These are phyloP conservation scores for Echium plantagineum DNA, from an alignment of 257 asterid genomes.

Conservation along the genomic window DNA sequence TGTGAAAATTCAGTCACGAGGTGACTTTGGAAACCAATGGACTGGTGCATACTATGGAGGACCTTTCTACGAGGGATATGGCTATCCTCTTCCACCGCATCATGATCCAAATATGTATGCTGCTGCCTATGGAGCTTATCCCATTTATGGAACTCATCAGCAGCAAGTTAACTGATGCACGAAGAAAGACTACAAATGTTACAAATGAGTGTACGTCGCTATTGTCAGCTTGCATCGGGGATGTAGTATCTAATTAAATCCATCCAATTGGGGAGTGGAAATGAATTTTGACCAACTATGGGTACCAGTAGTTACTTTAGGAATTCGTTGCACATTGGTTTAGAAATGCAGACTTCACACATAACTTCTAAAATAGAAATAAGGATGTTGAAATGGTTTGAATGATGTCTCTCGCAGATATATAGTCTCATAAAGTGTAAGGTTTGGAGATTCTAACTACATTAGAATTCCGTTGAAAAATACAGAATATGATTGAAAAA, in stretches of 20 bases:
- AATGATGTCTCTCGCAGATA: not conserved
- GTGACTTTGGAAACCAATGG: constrained; percentile 74
- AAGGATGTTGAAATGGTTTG: constrained; percentile 22
- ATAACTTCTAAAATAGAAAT: constrained; percentile 51
- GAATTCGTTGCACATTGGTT: constrained; percentile 33
- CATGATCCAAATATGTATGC: constrained; percentile 78
- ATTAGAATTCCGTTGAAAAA: not conserved
- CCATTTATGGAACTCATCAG: constrained; percentile 74
- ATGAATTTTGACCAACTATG: constrained; percentile 61
- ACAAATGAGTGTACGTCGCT: constrained; percentile 9
- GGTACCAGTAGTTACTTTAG: constrained; percentile 28
- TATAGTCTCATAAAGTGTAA: not conserved
- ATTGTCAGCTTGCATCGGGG: constrained; percentile 22
- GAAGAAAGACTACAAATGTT: not conserved
- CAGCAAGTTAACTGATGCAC: constrained; percentile 72
- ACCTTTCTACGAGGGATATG: constrained; percentile 69
- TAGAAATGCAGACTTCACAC: constrained; percentile 37
- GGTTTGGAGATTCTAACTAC: not conserved
- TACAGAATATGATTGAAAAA: not conserved
- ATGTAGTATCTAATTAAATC: constrained; percentile 22
- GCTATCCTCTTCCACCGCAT: constrained; percentile 58
- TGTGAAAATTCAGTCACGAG: constrained; percentile 35
- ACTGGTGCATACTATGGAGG: constrained; percentile 74
- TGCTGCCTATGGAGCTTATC: constrained; percentile 68
- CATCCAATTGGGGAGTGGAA: constrained; percentile 30